Conservation (phyloP, 1,284 basidiomycete genomes). For the Leccinum solheimii region DNA sequence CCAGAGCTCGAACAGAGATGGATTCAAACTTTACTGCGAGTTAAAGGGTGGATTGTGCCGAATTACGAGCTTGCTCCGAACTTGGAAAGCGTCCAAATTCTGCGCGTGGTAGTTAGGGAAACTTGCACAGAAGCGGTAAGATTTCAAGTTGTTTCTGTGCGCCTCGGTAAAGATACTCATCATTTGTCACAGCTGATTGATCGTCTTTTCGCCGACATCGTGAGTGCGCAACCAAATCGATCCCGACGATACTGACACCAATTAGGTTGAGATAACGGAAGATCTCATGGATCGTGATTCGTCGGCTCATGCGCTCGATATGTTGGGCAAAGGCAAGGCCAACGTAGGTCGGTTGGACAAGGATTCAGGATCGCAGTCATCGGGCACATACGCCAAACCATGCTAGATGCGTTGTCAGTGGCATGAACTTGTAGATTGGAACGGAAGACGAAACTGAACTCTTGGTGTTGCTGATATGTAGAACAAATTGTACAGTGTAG, state of each 20-base stretch:
- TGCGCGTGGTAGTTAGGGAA: slow-evolving; percentile 86
- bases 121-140: slow-evolving; percentile 60
- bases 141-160: not conserved
- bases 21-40: slow-evolving; percentile 81
- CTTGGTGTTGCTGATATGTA: not conserved
- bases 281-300: slow-evolving; percentile 46
- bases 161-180: slow-evolving; percentile 3
- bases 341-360: slow-evolving; percentile 43
- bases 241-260: not conserved
- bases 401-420: slow-evolving; percentile 44
- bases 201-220: slow-evolving; percentile 61
- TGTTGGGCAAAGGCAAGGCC: slow-evolving; percentile 37
- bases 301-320: slow-evolving; percentile 52
- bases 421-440: not conserved
- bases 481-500: slow-evolving; percentile 5
- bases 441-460: not conserved
- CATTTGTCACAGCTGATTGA: slow-evolving; percentile 54
- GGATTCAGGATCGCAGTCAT: slow-evolving; percentile 46
- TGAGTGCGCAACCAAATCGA: slow-evolving; percentile 35
- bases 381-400: slow-evolving; percentile 66
- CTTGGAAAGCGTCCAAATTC: slow-evolving; percentile 70
- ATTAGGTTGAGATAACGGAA: slow-evolving; percentile 62
- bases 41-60: slow-evolving; percentile 86
- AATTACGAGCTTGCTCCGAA: slow-evolving; percentile 82
- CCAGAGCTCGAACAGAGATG: slow-evolving; percentile 84